These are phyloP conservation scores for Hibiscus trionum DNA, from an alignment of 345 rosid species.

Conservation along the genomic window DNA sequence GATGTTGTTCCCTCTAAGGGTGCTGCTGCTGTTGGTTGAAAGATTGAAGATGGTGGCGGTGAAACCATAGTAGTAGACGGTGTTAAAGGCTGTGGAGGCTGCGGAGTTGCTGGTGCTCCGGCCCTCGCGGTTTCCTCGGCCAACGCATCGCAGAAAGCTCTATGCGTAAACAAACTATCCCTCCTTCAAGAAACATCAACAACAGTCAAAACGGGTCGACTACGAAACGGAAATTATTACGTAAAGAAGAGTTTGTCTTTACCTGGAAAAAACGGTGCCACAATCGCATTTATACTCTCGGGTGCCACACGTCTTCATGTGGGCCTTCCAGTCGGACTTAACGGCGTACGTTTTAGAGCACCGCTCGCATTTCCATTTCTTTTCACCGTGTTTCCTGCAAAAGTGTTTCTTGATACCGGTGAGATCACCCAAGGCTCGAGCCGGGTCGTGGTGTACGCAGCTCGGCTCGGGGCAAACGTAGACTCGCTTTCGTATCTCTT, in stretches of 20 bases:
- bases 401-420: constrained; percentile 78
- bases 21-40: constrained; percentile 19
- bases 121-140: constrained; percentile 59
- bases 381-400: constrained; percentile 70
- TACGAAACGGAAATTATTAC: background rate
- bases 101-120: constrained; percentile 23
- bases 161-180: constrained; percentile 64
- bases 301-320: constrained; percentile 70
- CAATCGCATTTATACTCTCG: constrained; percentile 68
- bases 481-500: constrained; percentile 52
- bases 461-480: constrained; percentile 66
- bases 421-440: constrained; percentile 76
- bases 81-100: constrained; percentile 52
- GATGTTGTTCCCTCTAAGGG: constrained; percentile 53
- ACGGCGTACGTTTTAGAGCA: constrained; percentile 76
- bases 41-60: constrained; percentile 27
- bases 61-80: constrained; percentile 50
- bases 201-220: background rate
- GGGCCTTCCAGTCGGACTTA: constrained; percentile 75
- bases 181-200: constrained; percentile 29
- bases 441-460: constrained; percentile 59
- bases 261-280: constrained; percentile 70
- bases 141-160: constrained; percentile 66
- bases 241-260: background rate
- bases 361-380: constrained; percentile 74